Evolutionary conservation across 2,329 filamentous ascomycete genomes (phyloP).

Genomic region (Chlorencoelia australis): DNA sequence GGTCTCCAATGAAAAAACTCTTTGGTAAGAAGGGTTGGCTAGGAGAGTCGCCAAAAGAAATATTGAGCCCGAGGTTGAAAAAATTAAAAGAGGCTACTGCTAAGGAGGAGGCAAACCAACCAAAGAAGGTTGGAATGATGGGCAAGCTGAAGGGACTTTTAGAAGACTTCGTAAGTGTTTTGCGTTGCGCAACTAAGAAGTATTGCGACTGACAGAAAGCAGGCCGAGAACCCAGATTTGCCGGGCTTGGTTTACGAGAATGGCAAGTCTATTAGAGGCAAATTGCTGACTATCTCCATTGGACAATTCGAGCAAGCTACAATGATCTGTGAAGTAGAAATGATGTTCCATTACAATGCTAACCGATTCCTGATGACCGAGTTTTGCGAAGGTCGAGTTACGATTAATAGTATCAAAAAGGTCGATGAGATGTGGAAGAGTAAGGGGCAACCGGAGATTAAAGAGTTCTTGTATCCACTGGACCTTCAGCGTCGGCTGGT

Average conservation of each 20-base stretch:
- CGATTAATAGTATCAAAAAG: constrained; percentile 23
- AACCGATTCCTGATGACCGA: constrained; percentile 27
- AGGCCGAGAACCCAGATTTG: constrained; percentile 26
- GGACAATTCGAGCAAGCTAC: constrained; percentile 21
- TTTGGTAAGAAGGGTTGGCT: constrained; percentile 27
- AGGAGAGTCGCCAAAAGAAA: constrained; percentile 18
- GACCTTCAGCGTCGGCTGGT: constrained; percentile 39
- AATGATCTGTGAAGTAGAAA: constrained; percentile 24
- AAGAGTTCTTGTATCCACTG: constrained; percentile 43
- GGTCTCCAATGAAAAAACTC: constrained; percentile 28
- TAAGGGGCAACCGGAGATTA: constrained; percentile 37
- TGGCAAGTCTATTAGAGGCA: constrained; percentile 12
- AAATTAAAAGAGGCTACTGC: constrained; percentile 7
- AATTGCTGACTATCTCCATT: constrained; percentile 22
- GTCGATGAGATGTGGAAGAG: constrained; percentile 29
- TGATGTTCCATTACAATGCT: constrained; percentile 24
- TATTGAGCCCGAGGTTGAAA: constrained; percentile 6
- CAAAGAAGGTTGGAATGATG: constrained; percentile 20
- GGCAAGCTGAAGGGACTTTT: constrained; percentile 23
- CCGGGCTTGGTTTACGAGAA: constrained; percentile 9
- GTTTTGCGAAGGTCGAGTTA: constrained; percentile 24
- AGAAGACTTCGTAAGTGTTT: constrained; percentile 22
- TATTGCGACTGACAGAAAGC: constrained; percentile 1
- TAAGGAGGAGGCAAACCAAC: constrained; percentile 7
- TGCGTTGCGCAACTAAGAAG: neutral